Evolutionary conservation across 1,284 basidiomycete species (phyloP).

Genomic region (Microbotryum lychnidis-dioicae): DNA sequence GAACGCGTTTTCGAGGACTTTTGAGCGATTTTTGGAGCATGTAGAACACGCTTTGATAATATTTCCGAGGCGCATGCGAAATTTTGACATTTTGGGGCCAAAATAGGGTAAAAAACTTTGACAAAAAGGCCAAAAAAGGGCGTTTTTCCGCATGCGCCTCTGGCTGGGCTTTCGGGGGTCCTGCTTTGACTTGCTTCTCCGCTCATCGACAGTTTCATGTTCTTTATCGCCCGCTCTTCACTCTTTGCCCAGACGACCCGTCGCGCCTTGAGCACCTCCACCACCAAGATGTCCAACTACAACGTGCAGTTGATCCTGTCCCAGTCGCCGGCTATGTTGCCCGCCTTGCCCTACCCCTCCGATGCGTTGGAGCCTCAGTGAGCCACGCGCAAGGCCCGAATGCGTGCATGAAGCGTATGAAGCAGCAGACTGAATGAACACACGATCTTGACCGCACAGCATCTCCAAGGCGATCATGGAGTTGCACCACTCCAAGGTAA

Average conservation of each 20-base stretch:
- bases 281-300: slow-evolving; percentile 10
- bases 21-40: too few relatives aligned
- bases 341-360: slow-evolving; percentile 82
- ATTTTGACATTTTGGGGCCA: too few relatives aligned
- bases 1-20: too few relatives aligned
- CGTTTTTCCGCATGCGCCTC: too few relatives aligned
- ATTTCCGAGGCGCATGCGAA: too few relatives aligned
- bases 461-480: background rate
- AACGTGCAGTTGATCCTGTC: background rate
- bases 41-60: too few relatives aligned
- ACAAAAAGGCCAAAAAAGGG: too few relatives aligned
- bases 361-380: slow-evolving; percentile 50
- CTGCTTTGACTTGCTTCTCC: too few relatives aligned
- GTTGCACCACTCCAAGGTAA: slow-evolving; percentile 10
- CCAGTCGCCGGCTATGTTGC: slow-evolving; percentile 50
- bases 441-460: background rate
- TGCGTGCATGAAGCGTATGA: background rate
- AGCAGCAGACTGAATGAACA: background rate
- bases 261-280: slow-evolving; percentile 8
- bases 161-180: too few relatives aligned
- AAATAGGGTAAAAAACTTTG: too few relatives aligned
- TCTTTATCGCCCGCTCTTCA: background rate
- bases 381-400: background rate
- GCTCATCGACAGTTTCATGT: background rate
- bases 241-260: background rate